phyloP scores from a whole-genome alignment of 176 grass and related monocot species.

The Eleusine coracana region DNA sequence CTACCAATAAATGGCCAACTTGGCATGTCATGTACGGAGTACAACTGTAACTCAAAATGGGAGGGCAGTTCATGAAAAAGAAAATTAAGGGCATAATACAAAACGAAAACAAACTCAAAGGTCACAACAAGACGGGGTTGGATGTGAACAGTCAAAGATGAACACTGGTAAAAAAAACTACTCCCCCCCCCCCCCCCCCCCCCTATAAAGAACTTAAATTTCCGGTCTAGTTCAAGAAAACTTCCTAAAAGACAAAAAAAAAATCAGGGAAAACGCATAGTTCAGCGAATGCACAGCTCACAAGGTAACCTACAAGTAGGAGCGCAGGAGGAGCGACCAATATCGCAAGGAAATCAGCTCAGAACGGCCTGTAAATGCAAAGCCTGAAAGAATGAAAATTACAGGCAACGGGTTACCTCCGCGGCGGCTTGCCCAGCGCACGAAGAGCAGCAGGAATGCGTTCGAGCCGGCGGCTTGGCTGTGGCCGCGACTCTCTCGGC shows the following conservation, averaged over 20 bases:
- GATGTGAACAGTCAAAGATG: neutral
- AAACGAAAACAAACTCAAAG: neutral
- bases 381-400: neutral
- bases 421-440: neutral
- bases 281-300: too few species aligned
- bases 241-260: too few species aligned
- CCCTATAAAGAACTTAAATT: too few species aligned
- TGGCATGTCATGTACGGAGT: neutral
- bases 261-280: too few species aligned
- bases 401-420: conserved; percentile 31
- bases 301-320: too few species aligned
- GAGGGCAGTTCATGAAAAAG: too few species aligned
- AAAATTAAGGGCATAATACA: neutral
- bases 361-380: neutral
- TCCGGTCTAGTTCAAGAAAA: too few species aligned
- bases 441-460: conserved; percentile 30
- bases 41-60: conserved; percentile 19
- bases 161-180: too few species aligned
- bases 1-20: conserved; percentile 15
- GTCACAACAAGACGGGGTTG: neutral
- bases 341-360: too few species aligned
- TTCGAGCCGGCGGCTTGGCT: neutral
- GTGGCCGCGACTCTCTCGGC: neutral
- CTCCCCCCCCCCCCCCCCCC: too few species aligned
- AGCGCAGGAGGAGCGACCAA: too few species aligned